Base-by-base conservation (phyloP, 805 yeast species). In the Saturnispora serradocipensis region DNA sequence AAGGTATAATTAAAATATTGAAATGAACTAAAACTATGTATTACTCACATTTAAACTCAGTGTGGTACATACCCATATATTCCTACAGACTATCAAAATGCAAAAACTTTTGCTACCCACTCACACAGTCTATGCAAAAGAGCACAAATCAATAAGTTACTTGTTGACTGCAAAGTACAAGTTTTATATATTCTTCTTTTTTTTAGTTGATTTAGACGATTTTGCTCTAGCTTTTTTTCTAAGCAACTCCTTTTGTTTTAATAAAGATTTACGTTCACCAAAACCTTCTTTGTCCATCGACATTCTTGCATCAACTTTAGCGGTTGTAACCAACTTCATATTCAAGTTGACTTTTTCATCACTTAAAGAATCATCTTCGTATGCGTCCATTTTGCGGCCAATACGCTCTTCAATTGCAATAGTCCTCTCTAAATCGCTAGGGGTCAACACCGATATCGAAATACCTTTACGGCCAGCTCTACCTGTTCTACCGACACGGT, bases 401-500 rank as follows among this genome's bases (percentile, higher is more conserved):
- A 88, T 85, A 58, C 97, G 76, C 50, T 81, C 88, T 65, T 93
- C 99, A 50, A 93, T 91, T 6, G 91, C 83, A 55, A 85, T 77
- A 5, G 93, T 76, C 60, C 98, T 76, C 25, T 74, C 76, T 13
- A 93, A 82, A 64, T 91, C 99, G 53, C 84, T 80, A 60, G 90
- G 96, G 1, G 95, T 80, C 4, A 93, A 85, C 53, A 93, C 75
- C 13, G 93, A 80, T 1, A 93, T 72, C 6, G 95, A 78, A 56
- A 81, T 88, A 70, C 99, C 99, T 48, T 72, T 70, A 59, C 95
- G 76, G 2, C 98, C 98, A 2, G 98, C 98, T 77, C 99, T 86
- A 9, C 98, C 99, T 34, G 97, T 89, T 73, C 97, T 84, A 52
- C 97, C 97, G 34, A 90, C 97, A 68, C 96, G 74, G 66, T 86